Evolutionary conservation across 257 asterid species (phyloP).

Genomic region (Solanum chaucha): DNA sequence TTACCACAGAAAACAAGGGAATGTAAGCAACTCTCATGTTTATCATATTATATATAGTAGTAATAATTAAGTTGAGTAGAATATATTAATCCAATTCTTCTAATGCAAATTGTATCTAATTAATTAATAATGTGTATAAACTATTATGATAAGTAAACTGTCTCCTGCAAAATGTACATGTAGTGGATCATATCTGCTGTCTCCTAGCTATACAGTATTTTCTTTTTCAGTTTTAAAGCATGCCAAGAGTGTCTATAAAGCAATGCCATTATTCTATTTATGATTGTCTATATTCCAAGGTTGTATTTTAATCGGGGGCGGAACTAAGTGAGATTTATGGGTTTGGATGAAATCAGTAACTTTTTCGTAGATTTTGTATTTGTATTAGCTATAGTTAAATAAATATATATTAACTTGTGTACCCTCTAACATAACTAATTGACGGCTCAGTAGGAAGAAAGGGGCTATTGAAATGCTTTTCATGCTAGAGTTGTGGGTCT

Average conservation of each 20-base stretch:
- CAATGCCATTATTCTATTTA: conserved; percentile 16
- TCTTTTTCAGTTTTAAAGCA: conserved; percentile 23
- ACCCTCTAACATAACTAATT: no score
- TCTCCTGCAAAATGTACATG: background rate
- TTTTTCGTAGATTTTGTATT: no score
- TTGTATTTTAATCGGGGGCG: background rate
- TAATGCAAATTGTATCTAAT: background rate
- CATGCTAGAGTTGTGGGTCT: no score
- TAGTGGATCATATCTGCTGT: background rate
- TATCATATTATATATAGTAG: background rate
- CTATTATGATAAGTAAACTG: background rate
- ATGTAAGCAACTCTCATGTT: background rate
- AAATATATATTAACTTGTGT: no score
- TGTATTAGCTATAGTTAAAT: no score
- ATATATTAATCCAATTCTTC: background rate
- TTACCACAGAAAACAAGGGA: background rate
- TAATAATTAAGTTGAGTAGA: background rate
- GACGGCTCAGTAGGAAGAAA: no score
- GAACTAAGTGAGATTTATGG: no score
- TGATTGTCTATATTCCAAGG: background rate
- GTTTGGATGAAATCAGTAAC: no score
- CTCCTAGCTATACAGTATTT: background rate
- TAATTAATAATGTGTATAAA: background rate
- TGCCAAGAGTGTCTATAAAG: conserved; percentile 38
- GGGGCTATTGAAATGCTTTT: no score